These are phyloP conservation scores for Hortiboletus flavorubellus DNA, from an alignment of 768 basidiomycete species.

Conservation along the genomic window DNA sequence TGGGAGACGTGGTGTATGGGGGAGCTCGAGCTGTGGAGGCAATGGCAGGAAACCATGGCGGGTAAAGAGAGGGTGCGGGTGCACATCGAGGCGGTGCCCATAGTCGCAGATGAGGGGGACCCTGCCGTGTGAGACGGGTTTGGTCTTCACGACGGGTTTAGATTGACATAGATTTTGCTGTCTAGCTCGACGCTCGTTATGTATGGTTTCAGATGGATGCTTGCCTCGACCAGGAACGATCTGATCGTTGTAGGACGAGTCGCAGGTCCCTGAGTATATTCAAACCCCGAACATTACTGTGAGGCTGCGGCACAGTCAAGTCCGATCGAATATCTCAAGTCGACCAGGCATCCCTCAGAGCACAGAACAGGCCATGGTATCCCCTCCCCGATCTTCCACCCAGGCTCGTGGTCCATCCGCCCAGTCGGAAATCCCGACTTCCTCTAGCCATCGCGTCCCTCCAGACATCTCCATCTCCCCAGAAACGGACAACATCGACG, in stretches of 20 bases:
- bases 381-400: not conserved
- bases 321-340: too few species aligned
- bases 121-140: not conserved
- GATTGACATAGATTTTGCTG: not conserved
- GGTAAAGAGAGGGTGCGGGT: not conserved
- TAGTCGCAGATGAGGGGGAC: not conserved
- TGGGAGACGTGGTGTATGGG: constrained; percentile 8
- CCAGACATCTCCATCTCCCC: not conserved
- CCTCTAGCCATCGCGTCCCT: not conserved
- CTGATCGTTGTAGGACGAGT: too few species aligned
- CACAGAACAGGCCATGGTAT: too few species aligned
- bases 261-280: too few species aligned
- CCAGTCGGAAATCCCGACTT: not conserved
- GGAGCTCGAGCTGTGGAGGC: constrained; percentile 15
- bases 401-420: not conserved
- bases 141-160: not conserved
- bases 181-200: too few species aligned
- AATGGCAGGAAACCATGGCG: not conserved
- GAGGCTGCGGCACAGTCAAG: too few species aligned
- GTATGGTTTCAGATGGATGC: not conserved
- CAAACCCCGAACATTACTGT: too few species aligned
- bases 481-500: constrained; percentile 29
- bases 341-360: too few species aligned
- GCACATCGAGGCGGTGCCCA: not conserved
- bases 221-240: too few species aligned